Evolutionary conservation across 139 green algal species (phyloP).

Genomic region (Chlamydomonas incerta): DNA sequence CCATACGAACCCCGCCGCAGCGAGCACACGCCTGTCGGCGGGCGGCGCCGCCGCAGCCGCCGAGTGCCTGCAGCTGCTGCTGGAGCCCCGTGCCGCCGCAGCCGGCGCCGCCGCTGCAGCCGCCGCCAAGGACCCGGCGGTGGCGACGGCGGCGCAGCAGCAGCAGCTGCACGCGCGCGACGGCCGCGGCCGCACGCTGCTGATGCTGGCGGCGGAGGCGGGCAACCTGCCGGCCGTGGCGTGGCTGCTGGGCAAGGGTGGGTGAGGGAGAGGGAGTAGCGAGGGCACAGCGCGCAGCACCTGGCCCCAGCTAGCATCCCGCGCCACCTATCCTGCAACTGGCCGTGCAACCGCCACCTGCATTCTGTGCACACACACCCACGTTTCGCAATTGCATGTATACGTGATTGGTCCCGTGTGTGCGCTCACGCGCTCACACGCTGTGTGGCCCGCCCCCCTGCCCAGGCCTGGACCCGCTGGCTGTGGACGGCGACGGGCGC

Average conservation of each 20-base stretch:
- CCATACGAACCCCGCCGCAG: not conserved
- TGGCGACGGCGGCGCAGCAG: too few species aligned
- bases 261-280: too few species aligned
- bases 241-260: not conserved
- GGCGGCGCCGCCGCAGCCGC: not conserved
- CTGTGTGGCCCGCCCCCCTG: too few species aligned
- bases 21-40: not conserved
- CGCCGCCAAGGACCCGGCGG: too few species aligned
- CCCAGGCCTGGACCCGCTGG: not conserved
- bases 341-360: too few species aligned
- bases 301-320: too few species aligned
- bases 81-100: not conserved
- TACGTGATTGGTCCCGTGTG: too few species aligned
- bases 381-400: too few species aligned
- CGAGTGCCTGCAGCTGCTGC: not conserved
- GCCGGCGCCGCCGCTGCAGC: too few species aligned
- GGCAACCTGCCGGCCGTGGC: not conserved
- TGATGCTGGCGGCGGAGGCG: conserved; percentile 21
- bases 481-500: not conserved
- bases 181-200: not conserved
- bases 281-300: too few species aligned
- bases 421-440: not conserved
- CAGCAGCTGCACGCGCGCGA: not conserved
- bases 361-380: not conserved
- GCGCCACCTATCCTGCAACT: too few species aligned